phyloP scores from a whole-genome alignment of 345 rosid species.

The Ailanthus altissimus region DNA sequence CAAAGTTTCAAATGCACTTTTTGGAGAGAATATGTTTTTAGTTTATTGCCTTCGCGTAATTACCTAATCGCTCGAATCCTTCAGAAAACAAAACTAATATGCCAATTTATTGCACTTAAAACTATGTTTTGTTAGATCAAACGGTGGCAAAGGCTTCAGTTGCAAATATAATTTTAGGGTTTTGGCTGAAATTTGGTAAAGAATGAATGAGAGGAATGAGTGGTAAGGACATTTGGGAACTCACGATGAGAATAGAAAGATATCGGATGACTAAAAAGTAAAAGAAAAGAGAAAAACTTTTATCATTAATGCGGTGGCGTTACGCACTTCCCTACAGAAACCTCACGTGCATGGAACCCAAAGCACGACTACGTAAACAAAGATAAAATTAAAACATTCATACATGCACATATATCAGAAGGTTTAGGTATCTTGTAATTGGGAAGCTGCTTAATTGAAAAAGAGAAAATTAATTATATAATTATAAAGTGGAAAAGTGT shows the following conservation, averaged over 20 bases:
- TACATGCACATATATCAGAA: no score
- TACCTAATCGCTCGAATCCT: no score
- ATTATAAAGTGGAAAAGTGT: conserved; percentile 9
- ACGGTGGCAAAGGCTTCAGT: no score
- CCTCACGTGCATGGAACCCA: conserved; percentile 38
- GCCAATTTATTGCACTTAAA: no score
- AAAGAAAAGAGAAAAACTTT: conserved; percentile 33
- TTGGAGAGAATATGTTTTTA: no score
- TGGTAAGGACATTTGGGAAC: conserved; percentile 25
- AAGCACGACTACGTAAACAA: conserved; percentile 6
- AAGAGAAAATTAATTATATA: background rate
- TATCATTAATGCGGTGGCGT: conserved; percentile 24
- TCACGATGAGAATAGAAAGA: conserved; percentile 30
- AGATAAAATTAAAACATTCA: no score
- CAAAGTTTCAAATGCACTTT: no score
- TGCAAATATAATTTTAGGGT: background rate
- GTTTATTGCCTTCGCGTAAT: no score
- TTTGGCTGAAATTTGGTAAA: background rate
- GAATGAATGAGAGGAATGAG: background rate
- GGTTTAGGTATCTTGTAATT: background rate
- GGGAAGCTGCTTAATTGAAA: conserved; percentile 9
- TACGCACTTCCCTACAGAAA: background rate
- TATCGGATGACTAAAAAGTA: conserved; percentile 38
- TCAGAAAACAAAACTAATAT: no score
- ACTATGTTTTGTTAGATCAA: no score